Evolutionary conservation across 2,329 filamentous ascomycete species (phyloP), one percentile per base, ranked within the genome.

Genomic region (Aspergillus costaricaensis): DNA sequence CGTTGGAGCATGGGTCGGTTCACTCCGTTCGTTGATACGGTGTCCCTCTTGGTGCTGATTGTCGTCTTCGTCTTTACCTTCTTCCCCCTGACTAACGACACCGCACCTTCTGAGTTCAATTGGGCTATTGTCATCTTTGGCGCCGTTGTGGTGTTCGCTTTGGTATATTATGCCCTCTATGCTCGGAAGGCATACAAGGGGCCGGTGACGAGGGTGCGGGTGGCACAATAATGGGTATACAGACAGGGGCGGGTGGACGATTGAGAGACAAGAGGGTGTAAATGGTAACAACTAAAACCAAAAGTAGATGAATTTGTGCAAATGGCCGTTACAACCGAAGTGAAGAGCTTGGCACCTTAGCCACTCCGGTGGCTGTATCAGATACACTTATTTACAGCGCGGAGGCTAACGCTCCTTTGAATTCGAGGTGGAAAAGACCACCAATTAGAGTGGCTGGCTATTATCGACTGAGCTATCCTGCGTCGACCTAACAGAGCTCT

Each of bases 11-110:
- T 82, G 10, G 77, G 79, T 0, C 65, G 65, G 7, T 74, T 68
- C 44, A 78, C 79, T 0, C 64, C 80, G 1, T 62, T 70, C 17
- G 60, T 81, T 57, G 81, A 82, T 57, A 69, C 75, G 14, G 58
- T 68, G 32, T 68, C 68, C 5, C 44, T 71, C 2, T 7, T 71
- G 3, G 72, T 72, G 52, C 55, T 72, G n/a, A 39, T 55, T 0
- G 55, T 68, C 48, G 61, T 67, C 1, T 71, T 68, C 49, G 53
- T 68, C 15, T 67, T 70, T 23, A 67, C 63, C 41, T 74, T 74
- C 57, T 74, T 72, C 57, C 71, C 72, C 1, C 56, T 65, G 1
- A 66, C 61, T 8, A 58, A 39, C 2, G 25, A 67, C 7, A 64
- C 67, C 8, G 67, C 59, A 2, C 57, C 63, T 5, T 50, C 52